Conservation (phyloP, 495 filamentous ascomycete species). For the Halenospora varia region DNA sequence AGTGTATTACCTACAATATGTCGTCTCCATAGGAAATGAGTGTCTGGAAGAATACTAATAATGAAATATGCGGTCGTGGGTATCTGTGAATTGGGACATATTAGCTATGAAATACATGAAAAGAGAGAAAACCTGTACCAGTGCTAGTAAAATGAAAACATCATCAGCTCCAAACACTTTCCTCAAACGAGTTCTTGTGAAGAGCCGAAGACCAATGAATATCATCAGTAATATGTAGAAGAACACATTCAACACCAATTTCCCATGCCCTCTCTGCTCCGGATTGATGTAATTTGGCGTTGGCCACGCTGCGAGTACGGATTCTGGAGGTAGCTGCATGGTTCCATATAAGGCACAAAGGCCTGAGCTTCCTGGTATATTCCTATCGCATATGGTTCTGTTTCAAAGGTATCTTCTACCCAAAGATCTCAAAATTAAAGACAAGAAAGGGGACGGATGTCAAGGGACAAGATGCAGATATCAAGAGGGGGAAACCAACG, state of each 20-base stretch:
- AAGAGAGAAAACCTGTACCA: constrained; percentile 16
- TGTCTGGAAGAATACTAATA: constrained; percentile 36
- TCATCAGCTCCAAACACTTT: constrained; percentile 47
- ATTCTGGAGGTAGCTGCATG: constrained; percentile 44
- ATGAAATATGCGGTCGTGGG: constrained; percentile 41
- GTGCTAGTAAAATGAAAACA: constrained; percentile 38
- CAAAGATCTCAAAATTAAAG: too few species aligned
- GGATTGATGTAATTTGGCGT: constrained; percentile 52
- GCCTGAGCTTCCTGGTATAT: too few species aligned
- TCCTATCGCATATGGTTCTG: too few species aligned
- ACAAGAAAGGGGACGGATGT: too few species aligned
- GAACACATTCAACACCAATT: constrained; percentile 39
- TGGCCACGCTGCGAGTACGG: constrained; percentile 47
- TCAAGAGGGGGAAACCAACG: too few species aligned
- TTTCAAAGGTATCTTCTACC: too few species aligned
- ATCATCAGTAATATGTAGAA: constrained; percentile 36
- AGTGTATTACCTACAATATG: constrained; percentile 44
- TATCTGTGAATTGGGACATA: constrained; percentile 23
- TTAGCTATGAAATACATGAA: background rate
- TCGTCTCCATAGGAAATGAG: constrained; percentile 48
- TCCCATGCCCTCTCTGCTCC: constrained; percentile 41
- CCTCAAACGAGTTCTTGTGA: constrained; percentile 40
- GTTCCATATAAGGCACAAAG: too few species aligned
- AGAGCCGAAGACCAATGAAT: constrained; percentile 42
- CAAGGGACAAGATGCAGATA: too few species aligned